Conservation (phyloP, 164 flowering plant species). For the Malania oleifera region DNA sequence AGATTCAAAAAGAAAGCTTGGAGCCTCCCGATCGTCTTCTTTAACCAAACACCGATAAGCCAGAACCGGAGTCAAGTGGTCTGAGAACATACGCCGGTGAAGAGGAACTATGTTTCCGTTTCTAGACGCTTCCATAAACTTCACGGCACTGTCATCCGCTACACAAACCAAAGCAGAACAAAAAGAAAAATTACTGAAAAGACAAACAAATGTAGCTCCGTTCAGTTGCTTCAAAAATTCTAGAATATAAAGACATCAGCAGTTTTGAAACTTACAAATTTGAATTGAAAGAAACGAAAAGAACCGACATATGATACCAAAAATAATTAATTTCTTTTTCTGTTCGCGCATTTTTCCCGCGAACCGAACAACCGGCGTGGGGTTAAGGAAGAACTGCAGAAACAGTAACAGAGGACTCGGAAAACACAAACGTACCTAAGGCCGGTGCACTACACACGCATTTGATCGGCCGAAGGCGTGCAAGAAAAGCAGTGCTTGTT, state of each 20-base stretch:
- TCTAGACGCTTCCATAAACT: slow-evolving; percentile 58
- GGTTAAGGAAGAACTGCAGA: neutral
- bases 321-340: neutral
- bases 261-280: too few species aligned
- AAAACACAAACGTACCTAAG: slow-evolving; percentile 13
- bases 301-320: too few species aligned
- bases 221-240: neutral
- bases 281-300: too few species aligned
- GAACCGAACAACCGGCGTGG: neutral
- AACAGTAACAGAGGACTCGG: neutral
- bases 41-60: slow-evolving; percentile 86
- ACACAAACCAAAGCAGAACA: slow-evolving; percentile 2
- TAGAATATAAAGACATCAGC: too few species aligned
- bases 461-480: slow-evolving; percentile 10
- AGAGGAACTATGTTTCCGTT: slow-evolving; percentile 69
- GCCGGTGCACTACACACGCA: slow-evolving; percentile 19
- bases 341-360: neutral
- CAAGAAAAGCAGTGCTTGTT: slow-evolving; percentile 7
- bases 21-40: slow-evolving; percentile 76
- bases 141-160: slow-evolving; percentile 26
- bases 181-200: neutral
- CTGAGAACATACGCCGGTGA: slow-evolving; percentile 60
- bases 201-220: neutral
- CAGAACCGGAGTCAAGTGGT: slow-evolving; percentile 77
- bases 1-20: slow-evolving; percentile 81